Base-by-base conservation (phyloP, 106 monocot species). In the Iris macrosiphon region DNA sequence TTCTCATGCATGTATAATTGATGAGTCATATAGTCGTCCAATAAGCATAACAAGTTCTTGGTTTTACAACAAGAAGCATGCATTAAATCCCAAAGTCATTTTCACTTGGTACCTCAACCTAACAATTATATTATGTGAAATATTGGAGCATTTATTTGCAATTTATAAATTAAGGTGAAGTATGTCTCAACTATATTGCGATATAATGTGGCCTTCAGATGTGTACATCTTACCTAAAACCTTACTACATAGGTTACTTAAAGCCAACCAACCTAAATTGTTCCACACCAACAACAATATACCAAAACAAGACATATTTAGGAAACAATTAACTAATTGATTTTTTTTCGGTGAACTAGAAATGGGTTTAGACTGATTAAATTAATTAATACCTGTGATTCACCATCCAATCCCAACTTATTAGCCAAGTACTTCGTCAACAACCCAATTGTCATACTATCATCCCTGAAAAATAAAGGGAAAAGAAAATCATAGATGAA, bases 301-400 rank as follows among this genome's bases (percentile, higher is more conserved):
- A 34, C 12, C 38, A 3, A 19, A 13, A 49, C 50, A 25, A 9
- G 8, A 27, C 4, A 18, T 51, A 8, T 18, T 8, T 18, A 16
- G 12, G 21, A 39, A 24, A 2, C 3, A 47, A 12, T n/a, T n/a
- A 47, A 25, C 10, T 1, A 35, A 10, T 35, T 35, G 10, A 35
- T 4, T 6, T 6, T n/a, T n/a, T n/a, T n/a, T n/a, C n/a, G n/a
- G n/a, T n/a, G n/a, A n/a, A n/a, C n/a, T 6, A 10, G 10, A 18
- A 43, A 43, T 7, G 9, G 18, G 3, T 18, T n/a, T 19, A 24
- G 4, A 2, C 32, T 20, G n/a, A n/a, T n/a, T n/a, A n/a, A n/a
- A n/a, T n/a, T n/a, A n/a, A n/a, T n/a, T n/a, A 58, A 28, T 80
- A 85, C 85, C 85, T 80, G 49, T 43, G 80, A 77, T 73, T 80